Percentiles rank a stretch among this genome's conserved stretches.
phyloP scores from a whole-genome alignment of 768 basidiomycete species.

The Cubamyces sp. region DNA sequence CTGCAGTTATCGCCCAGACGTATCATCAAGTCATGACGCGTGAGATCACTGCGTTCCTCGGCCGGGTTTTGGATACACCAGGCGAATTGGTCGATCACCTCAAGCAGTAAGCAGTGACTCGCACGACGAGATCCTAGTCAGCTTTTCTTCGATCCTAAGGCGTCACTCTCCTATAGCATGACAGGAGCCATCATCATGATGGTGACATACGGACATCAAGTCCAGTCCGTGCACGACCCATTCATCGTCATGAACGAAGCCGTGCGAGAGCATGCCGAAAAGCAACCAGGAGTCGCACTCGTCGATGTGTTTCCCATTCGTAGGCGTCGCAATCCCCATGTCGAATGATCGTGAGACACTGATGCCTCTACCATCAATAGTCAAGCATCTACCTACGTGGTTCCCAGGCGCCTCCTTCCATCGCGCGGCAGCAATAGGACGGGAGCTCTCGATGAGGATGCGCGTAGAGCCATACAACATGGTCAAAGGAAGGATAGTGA shows the following conservation, averaged over 20 bases:
- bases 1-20: neutral
- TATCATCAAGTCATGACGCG: slow-evolving; percentile 10
- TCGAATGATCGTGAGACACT: no score
- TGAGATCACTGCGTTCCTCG: neutral
- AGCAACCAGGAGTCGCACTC: neutral
- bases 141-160: neutral
- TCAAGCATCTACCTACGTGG: slow-evolving; percentile 25
- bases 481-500: neutral
- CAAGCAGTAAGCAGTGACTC: slow-evolving; percentile 5
- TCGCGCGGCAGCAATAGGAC: slow-evolving; percentile 5
- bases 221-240: slow-evolving; percentile 14
- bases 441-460: neutral
- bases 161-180: neutral
- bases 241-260: slow-evolving; percentile 23
- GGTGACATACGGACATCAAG: slow-evolving; percentile 26
- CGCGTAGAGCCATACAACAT: slow-evolving; percentile 1
- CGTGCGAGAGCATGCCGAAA: slow-evolving; percentile 1
- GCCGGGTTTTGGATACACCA: neutral
- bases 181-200: slow-evolving; percentile 20
- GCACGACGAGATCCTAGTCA: neutral
- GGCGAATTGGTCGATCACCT: slow-evolving; percentile 1
- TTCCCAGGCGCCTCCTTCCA: slow-evolving; percentile 25
- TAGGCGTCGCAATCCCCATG: neutral
- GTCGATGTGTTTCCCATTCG: neutral
- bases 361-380: neutral